Conservation (phyloP, 352 stramenopile species). For the Phytopythium chamaehyphon region DNA sequence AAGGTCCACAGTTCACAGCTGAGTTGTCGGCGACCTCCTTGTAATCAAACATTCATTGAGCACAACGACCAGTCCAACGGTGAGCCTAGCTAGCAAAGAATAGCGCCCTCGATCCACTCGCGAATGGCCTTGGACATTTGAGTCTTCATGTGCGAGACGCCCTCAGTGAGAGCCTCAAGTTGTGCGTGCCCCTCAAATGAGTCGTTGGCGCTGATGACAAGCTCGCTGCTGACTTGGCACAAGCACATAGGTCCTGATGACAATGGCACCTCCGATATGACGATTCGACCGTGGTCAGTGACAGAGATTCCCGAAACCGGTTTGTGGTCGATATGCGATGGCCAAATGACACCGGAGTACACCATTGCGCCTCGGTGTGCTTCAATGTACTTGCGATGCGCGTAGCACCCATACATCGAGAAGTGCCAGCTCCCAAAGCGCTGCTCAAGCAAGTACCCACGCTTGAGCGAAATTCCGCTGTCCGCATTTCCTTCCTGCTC, state of each 20-base stretch:
- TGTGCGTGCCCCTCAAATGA: not conserved
- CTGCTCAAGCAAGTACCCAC: not conserved
- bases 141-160: not conserved
- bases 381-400: constrained; percentile 7
- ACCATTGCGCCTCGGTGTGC: not conserved
- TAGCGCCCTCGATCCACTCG: not conserved
- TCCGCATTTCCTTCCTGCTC: not conserved
- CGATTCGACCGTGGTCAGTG: constrained; percentile 1
- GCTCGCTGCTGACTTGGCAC: not conserved
- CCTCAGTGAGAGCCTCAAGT: not conserved
- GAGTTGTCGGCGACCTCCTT: too few relatives aligned
- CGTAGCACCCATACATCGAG: not conserved
- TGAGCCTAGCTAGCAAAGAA: too few relatives aligned
- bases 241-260: not conserved
- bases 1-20: too few relatives aligned
- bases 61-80: too few relatives aligned
- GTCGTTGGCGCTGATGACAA: not conserved
- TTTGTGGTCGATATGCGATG: not conserved
- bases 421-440: not conserved
- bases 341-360: constrained; percentile 3
- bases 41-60: too few relatives aligned
- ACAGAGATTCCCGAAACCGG: not conserved
- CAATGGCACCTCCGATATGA: not conserved
- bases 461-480: not conserved
- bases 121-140: not conserved